Percentiles rank a stretch among this genome's conserved stretches.
These are phyloP conservation scores for Cladosporium sp. DNA, from an alignment of 2,329 filamentous ascomycete genomes.

Conservation along the genomic window DNA sequence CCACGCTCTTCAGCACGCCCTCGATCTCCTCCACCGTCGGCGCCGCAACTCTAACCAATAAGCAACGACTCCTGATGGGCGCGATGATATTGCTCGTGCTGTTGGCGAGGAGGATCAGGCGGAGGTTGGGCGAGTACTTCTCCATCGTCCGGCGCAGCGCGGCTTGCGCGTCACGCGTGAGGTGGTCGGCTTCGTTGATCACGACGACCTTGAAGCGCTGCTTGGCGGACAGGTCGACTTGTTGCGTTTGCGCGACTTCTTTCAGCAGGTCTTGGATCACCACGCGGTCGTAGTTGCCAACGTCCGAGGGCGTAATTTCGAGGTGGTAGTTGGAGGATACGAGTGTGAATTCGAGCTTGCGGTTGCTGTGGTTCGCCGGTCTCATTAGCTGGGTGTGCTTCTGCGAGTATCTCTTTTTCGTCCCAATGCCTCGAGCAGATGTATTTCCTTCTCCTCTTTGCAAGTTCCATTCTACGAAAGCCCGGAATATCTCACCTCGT, in stretches of 20 bases:
- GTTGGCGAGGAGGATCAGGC: slow-evolving; percentile 88
- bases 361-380: slow-evolving; percentile 61
- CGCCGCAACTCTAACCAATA: slow-evolving; percentile 87
- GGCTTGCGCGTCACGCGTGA: slow-evolving; percentile 91
- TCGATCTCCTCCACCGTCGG: slow-evolving; percentile 84
- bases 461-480: too few species aligned
- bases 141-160: slow-evolving; percentile 96
- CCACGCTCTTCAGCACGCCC: slow-evolving; percentile 63
- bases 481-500: slow-evolving; percentile 37
- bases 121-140: slow-evolving; percentile 94
- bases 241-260: slow-evolving; percentile 97
- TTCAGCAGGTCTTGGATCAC: slow-evolving; percentile 95
- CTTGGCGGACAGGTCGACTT: slow-evolving; percentile 87
- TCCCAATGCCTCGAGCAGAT: not conserved
- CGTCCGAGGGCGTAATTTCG: slow-evolving; percentile 95
- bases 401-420: not conserved
- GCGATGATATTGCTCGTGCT: slow-evolving; percentile 98
- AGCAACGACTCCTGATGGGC: slow-evolving; percentile 87
- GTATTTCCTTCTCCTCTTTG: too few species aligned
- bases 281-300: slow-evolving; percentile 93
- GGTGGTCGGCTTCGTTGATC: slow-evolving; percentile 96
- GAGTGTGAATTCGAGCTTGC: slow-evolving; percentile 99
- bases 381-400: not conserved
- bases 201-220: slow-evolving; percentile 98
- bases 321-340: slow-evolving; percentile 96